Percentiles rank a stretch among this genome's conserved stretches.
These are phyloP conservation scores for Lathyrus tuberosus DNA, from an alignment of 306 rosid species.

Conservation along the genomic window DNA sequence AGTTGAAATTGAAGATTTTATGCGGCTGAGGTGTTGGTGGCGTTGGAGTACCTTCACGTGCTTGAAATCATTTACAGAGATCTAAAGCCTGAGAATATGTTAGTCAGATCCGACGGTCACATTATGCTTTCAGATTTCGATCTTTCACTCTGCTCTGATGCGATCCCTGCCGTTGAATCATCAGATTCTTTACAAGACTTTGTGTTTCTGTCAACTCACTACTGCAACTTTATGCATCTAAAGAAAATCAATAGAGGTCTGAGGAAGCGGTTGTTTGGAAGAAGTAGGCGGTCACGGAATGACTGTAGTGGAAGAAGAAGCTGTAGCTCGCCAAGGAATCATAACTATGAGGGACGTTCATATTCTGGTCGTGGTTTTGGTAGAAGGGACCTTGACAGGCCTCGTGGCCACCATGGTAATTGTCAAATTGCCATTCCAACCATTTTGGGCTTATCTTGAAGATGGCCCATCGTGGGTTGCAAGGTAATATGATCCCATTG, in stretches of 20 bases:
- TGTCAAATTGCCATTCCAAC: too few species aligned
- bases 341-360: slow-evolving; percentile 70
- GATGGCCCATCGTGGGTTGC: too few species aligned
- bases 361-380: slow-evolving; percentile 67
- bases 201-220: slow-evolving; percentile 32
- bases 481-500: too few species aligned
- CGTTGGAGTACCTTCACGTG: slow-evolving; percentile 97
- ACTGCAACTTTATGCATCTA: too few species aligned
- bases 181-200: slow-evolving; percentile 49
- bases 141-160: slow-evolving; percentile 82
- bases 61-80: slow-evolving; percentile 93
- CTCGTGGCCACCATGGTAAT: slow-evolving; percentile 65
- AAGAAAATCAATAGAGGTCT: too few species aligned
- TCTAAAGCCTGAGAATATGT: slow-evolving; percentile 90
- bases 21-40: slow-evolving; percentile 85
- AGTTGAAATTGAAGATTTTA: too few species aligned
- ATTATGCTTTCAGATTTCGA: slow-evolving; percentile 97
- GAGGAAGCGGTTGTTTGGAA: slow-evolving; percentile 83
- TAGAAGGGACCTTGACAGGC: slow-evolving; percentile 79
- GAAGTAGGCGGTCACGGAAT: slow-evolving; percentile 64
- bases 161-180: slow-evolving; percentile 88
- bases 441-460: too few species aligned
- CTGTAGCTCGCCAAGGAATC: slow-evolving; percentile 80
- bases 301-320: slow-evolving; percentile 78
- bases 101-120: slow-evolving; percentile 97